phyloP scores from a whole-genome alignment of 257 asterid genomes.

The Solanum peruvianum region DNA sequence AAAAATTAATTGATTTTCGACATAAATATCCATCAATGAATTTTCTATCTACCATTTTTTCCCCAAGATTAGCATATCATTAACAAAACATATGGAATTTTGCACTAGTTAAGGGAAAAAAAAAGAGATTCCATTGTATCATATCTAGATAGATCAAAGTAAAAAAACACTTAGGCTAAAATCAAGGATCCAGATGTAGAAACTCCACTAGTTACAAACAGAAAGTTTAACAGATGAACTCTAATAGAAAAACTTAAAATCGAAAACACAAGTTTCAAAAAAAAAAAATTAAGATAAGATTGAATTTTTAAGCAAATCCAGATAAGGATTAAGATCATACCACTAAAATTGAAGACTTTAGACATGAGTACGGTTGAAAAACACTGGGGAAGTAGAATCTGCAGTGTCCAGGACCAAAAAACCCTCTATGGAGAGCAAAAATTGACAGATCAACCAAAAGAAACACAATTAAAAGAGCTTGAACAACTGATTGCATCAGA shows the following conservation, averaged over 20 bases:
- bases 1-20: neutral
- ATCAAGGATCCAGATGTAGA: neutral
- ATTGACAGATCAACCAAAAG: constrained; percentile 24
- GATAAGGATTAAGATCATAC: constrained; percentile 29
- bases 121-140: neutral
- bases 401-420: constrained; percentile 26
- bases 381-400: constrained; percentile 18
- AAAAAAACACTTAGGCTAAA: neutral
- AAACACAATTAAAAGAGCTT: constrained; percentile 19
- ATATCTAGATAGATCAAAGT: neutral
- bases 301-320: neutral
- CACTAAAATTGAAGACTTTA: constrained; percentile 63
- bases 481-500: constrained; percentile 50
- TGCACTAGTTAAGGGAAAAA: neutral
- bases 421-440: constrained; percentile 55
- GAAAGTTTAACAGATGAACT: neutral
- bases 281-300: neutral
- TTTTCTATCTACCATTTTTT: neutral
- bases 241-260: neutral
- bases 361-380: constrained; percentile 46
- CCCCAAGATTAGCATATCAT: neutral
- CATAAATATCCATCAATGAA: neutral
- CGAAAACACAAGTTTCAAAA: neutral
- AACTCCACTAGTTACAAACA: neutral
- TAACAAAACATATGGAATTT: neutral